These are phyloP conservation scores for Pleoardoris graminearum DNA, from an alignment of 2,329 filamentous ascomycete species.

Conservation along the genomic window DNA sequence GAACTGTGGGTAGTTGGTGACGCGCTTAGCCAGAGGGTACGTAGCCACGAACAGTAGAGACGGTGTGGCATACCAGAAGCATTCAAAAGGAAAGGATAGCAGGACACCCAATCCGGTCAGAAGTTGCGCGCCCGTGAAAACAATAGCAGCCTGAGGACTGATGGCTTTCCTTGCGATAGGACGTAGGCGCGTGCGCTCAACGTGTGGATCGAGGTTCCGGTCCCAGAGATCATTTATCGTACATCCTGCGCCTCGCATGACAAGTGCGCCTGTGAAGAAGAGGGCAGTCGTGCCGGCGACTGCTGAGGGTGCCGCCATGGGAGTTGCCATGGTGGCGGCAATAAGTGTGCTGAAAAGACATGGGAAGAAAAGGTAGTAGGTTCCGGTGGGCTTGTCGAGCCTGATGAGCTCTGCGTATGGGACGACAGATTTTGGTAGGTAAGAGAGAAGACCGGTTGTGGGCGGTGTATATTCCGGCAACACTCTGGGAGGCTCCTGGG, in stretches of 20 bases:
- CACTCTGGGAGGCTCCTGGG: conserved; percentile 17
- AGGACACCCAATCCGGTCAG: conserved; percentile 73
- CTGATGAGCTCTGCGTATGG: conserved; percentile 83
- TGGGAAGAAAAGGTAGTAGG: conserved; percentile 84
- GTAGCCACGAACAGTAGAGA: conserved; percentile 72
- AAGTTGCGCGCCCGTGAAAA: conserved; percentile 75
- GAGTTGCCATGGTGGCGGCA: conserved; percentile 69
- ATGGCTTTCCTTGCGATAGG: conserved; percentile 81
- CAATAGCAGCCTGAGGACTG: conserved; percentile 69
- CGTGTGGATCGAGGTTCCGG: conserved; percentile 80
- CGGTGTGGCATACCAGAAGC: conserved; percentile 77
- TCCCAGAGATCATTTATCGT: conserved; percentile 93
- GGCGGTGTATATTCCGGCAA: conserved; percentile 64
- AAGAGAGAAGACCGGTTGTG: conserved; percentile 69
- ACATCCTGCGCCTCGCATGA: conserved; percentile 88
- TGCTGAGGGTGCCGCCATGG: conserved; percentile 62
- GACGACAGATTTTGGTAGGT: conserved; percentile 69
- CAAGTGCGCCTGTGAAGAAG: conserved; percentile 74
- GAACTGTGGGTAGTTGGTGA: conserved; percentile 85
- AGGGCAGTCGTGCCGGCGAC: conserved; percentile 67
- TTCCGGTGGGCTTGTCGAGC: conserved; percentile 78
- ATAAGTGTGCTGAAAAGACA: conserved; percentile 83
- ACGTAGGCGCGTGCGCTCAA: conserved; percentile 73
- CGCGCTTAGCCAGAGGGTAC: conserved; percentile 82
- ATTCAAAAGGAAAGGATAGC: conserved; percentile 73